phyloP scores from a whole-genome alignment of 2,329 filamentous ascomycete genomes.

The Fusarium ramigenum region DNA sequence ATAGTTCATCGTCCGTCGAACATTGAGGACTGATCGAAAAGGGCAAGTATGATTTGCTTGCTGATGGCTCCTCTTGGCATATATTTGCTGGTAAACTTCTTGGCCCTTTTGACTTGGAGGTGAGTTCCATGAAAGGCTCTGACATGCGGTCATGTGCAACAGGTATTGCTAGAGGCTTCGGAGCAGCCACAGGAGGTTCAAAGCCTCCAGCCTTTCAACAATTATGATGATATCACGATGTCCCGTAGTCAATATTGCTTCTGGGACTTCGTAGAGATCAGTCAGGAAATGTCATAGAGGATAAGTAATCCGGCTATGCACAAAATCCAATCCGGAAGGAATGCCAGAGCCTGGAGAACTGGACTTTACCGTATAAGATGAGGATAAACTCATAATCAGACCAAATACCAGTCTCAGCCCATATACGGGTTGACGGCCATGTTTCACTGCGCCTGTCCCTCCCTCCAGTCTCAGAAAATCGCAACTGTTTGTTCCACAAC shows the following conservation, averaged over 20 bases:
- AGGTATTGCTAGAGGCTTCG: not conserved
- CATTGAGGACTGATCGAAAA: not conserved
- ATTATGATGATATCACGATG: not conserved
- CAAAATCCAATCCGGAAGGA: not conserved
- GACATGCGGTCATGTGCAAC: not conserved
- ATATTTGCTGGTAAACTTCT: not conserved
- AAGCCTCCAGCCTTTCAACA: too few relatives aligned
- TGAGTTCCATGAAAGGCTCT: not conserved
- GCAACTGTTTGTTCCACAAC: conserved; percentile 27
- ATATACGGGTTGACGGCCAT: conserved; percentile 14
- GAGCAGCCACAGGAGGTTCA: not conserved
- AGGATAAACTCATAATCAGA: not conserved
- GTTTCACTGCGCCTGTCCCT: conserved; percentile 15
- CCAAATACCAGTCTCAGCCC: conserved; percentile 12
- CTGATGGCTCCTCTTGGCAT: not conserved
- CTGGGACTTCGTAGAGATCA: not conserved
- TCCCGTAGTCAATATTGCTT: not conserved
- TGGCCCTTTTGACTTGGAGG: not conserved
- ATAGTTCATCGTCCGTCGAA: too few relatives aligned
- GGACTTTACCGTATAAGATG: not conserved
- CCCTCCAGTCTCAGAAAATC: conserved; percentile 21
- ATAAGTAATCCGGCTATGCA: not conserved
- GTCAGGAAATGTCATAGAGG: not conserved
- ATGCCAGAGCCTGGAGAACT: not conserved
- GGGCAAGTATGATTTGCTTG: not conserved